phyloP scores from a whole-genome alignment of 208 protist genomes.

The Porcisia hertigi region DNA sequence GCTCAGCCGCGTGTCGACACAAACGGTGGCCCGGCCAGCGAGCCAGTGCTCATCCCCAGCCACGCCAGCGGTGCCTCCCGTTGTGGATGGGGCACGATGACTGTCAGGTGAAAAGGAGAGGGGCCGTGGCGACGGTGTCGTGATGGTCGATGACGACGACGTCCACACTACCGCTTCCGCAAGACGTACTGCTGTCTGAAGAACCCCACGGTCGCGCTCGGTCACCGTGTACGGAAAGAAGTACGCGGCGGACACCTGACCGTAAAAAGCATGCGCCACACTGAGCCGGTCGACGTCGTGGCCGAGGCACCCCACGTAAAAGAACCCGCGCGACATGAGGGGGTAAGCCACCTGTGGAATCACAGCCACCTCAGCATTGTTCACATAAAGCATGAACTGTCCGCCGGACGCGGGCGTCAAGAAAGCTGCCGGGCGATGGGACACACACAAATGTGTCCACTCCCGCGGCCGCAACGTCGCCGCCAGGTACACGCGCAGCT shows the following conservation, averaged over 20 bases:
- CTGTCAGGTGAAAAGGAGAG: not conserved
- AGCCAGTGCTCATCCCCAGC: conserved; percentile 38
- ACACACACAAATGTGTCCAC: conserved; percentile 27
- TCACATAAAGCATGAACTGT: conserved; percentile 50
- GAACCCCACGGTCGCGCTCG: conserved; percentile 30
- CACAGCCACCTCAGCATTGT: conserved; percentile 39
- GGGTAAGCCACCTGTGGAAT: conserved; percentile 53
- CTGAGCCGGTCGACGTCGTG: conserved; percentile 60
- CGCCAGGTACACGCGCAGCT: conserved; percentile 22
- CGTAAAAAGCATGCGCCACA: conserved; percentile 50
- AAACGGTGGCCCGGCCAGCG: conserved; percentile 50
- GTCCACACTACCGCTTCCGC: conserved; percentile 11
- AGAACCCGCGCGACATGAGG: conserved; percentile 41
- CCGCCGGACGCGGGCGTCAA: conserved; percentile 28
- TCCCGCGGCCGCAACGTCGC: conserved; percentile 23
- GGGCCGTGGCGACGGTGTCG: conserved; percentile 5
- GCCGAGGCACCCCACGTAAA: conserved; percentile 58
- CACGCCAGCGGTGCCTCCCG: conserved; percentile 1
- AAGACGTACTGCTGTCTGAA: conserved; percentile 10
- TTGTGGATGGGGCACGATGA: not conserved
- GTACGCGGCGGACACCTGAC: conserved; percentile 68
- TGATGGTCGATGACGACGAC: conserved; percentile 4
- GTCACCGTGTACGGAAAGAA: conserved; percentile 57
- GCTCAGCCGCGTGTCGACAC: conserved; percentile 78
- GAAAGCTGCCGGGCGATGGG: conserved; percentile 25